A percentile compares a stretch with the other conserved stretches of the same genome.
phyloP scores from a whole-genome alignment of 129 eudicot species.

The Tagetes erecta region DNA sequence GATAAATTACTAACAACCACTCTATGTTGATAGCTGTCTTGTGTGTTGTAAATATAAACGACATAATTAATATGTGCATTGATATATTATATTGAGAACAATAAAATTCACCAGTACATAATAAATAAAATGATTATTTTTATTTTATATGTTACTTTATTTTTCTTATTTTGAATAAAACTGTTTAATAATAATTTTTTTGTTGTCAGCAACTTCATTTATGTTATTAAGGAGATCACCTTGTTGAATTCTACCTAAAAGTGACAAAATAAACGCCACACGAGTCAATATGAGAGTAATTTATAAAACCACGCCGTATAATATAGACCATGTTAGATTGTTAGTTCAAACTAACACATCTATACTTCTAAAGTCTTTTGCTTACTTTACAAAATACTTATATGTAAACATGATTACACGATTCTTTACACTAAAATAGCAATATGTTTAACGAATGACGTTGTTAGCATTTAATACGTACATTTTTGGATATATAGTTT shows the following conservation, averaged over 20 bases:
- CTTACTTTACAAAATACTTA: too few species aligned
- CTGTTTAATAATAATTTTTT: background rate
- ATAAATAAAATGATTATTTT: too few species aligned
- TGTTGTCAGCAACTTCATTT: background rate
- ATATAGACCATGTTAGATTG: too few species aligned
- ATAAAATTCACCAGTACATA: background rate
- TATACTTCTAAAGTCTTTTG: too few species aligned
- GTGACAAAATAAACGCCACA: background rate
- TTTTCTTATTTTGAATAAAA: background rate
- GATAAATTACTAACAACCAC: background rate
- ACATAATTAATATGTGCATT: background rate
- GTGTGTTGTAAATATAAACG: background rate
- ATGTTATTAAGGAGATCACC: background rate
- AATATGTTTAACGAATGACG: background rate
- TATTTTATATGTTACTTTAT: background rate
- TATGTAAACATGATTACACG: too few species aligned
- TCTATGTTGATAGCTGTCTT: background rate
- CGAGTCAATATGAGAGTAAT: background rate
- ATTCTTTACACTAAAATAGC: background rate
- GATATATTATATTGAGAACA: background rate
- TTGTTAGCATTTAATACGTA: background rate
- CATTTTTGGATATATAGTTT: background rate
- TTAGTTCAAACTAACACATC: too few species aligned
- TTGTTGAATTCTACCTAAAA: background rate
- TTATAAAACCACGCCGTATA: too few species aligned